phyloP scores from a whole-genome alignment of 768 basidiomycete genomes.

The Auricularia heimuer region DNA sequence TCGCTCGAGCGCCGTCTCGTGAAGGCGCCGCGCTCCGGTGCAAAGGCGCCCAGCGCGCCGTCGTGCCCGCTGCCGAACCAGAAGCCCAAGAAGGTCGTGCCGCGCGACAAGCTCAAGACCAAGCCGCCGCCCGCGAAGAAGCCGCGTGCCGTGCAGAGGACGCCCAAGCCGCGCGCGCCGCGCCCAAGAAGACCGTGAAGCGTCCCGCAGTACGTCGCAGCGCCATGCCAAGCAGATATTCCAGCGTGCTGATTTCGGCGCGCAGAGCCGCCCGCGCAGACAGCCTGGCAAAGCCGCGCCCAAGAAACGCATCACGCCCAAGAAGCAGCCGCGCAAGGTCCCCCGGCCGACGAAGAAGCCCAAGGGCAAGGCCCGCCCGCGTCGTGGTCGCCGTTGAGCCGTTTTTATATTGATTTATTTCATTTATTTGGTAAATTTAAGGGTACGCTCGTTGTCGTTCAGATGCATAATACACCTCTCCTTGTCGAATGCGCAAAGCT shows the following conservation, averaged over 20 bases:
- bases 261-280: slow-evolving; percentile 1
- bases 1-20: too few species aligned
- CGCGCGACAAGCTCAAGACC: not conserved
- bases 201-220: not conserved
- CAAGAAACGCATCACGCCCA: not conserved
- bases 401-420: not conserved
- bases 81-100: not conserved
- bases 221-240: not conserved
- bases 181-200: not conserved
- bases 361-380: not conserved
- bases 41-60: not conserved
- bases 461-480: too few species aligned
- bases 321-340: not conserved
- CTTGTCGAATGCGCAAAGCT: too few species aligned
- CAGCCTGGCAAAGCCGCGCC: not conserved
- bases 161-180: not conserved
- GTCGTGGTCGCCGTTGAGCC: not conserved
- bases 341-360: not conserved
- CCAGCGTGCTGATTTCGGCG: not conserved
- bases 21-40: not conserved
- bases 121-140: not conserved
- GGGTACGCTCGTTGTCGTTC: too few species aligned
- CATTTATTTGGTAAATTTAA: not conserved
- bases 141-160: not conserved
- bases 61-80: not conserved